Percentiles rank a stretch among this genome's conserved stretches.
phyloP scores from a whole-genome alignment of 257 asterid genomes.

The Solanum chiquidenum region DNA sequence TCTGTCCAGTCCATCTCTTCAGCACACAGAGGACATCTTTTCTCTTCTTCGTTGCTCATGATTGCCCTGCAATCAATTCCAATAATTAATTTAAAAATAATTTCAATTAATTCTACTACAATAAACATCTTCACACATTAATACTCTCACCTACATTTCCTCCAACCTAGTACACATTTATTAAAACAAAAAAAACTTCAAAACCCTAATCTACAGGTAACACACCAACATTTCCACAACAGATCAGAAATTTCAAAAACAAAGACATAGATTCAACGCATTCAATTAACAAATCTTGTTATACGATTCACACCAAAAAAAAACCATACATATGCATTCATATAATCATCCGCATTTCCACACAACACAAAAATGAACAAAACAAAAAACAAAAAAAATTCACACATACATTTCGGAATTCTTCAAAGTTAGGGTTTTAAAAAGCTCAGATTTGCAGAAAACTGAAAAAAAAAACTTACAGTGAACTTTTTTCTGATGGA shows the following conservation, averaged over 20 bases:
- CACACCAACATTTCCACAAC: background rate
- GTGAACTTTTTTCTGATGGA: background rate
- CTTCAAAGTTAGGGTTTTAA: background rate
- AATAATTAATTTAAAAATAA: background rate
- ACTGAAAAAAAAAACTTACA: background rate
- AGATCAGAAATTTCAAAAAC: background rate
- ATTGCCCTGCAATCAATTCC: conserved; percentile 31
- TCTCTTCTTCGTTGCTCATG: conserved; percentile 90
- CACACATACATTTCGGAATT: background rate
- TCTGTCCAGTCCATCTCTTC: conserved; percentile 99
- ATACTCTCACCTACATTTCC: background rate
- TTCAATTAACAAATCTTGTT: background rate
- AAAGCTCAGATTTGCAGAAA: background rate
- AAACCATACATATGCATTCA: background rate
- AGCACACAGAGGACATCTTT: conserved; percentile 93
- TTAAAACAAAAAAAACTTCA: background rate
- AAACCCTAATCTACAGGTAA: background rate
- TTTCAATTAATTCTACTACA: background rate
- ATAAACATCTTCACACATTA: background rate
- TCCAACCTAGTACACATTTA: background rate
- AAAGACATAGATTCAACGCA: background rate
- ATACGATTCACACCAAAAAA: background rate
- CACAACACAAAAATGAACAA: background rate
- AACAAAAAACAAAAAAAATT: background rate
- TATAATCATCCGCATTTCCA: background rate